Evolutionary conservation across 495 filamentous ascomycete species (phyloP).

Genomic region (Hyaloscypha variabilis): DNA sequence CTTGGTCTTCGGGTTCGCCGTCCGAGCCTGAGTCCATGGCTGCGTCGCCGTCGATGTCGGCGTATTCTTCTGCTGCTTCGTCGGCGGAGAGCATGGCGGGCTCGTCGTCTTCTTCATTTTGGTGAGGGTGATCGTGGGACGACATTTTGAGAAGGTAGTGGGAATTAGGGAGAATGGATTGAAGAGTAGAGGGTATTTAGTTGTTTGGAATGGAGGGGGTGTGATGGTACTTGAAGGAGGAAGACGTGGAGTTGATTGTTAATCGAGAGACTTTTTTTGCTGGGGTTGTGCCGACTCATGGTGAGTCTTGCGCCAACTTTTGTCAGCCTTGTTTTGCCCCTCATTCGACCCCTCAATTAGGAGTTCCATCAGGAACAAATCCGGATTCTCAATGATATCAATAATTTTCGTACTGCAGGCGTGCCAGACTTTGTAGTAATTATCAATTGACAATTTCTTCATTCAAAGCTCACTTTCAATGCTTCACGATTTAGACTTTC

Average conservation of each 20-base stretch:
- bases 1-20: conserved; percentile 46
- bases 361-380: too few relatives aligned
- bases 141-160: conserved; percentile 39
- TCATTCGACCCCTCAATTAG: too few relatives aligned
- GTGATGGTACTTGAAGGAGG: not conserved
- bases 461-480: too few relatives aligned
- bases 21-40: conserved; percentile 66
- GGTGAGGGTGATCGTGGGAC: conserved; percentile 38
- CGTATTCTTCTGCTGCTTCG: conserved; percentile 71
- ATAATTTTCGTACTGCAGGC: too few relatives aligned
- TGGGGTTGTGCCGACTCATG: too few relatives aligned
- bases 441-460: too few relatives aligned
- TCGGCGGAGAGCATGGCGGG: conserved; percentile 64
- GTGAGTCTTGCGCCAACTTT: too few relatives aligned
- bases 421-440: too few relatives aligned
- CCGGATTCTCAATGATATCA: too few relatives aligned
- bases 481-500: too few relatives aligned
- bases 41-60: conserved; percentile 65
- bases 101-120: conserved; percentile 52
- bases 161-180: not conserved
- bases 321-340: too few relatives aligned
- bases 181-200: not conserved
- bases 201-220: not conserved
- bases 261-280: too few relatives aligned
- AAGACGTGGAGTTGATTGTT: not conserved